Percentiles rank a stretch among this genome's conserved stretches.
These are phyloP conservation scores for Ophiostoma australiae DNA, from an alignment of 2,329 filamentous ascomycete species.

Conservation along the genomic window DNA sequence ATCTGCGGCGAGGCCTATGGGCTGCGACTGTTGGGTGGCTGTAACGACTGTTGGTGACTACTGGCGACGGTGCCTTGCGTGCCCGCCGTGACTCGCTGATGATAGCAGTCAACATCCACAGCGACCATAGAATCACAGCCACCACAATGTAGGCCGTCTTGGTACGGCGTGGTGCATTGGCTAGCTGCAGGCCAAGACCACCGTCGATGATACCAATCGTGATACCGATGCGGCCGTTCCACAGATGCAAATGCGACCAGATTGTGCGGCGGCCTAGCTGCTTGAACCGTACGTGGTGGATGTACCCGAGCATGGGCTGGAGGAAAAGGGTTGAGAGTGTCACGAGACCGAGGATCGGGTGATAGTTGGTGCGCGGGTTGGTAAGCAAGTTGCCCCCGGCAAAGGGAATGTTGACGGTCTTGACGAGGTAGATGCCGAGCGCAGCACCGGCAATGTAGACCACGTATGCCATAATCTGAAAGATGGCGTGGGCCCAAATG, in stretches of 20 bases:
- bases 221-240: slow-evolving; percentile 40
- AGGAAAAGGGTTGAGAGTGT: slow-evolving; percentile 38
- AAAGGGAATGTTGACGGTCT: slow-evolving; percentile 34
- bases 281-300: slow-evolving; percentile 43
- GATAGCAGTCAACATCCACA: slow-evolving; percentile 38
- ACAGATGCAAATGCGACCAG: slow-evolving; percentile 43
- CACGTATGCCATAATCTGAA: slow-evolving; percentile 38
- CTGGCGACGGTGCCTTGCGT: neutral
- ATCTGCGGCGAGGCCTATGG: neutral
- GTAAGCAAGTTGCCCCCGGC: slow-evolving; percentile 33
- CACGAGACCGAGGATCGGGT: slow-evolving; percentile 46
- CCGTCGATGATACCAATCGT: slow-evolving; percentile 44
- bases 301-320: slow-evolving; percentile 41
- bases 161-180: slow-evolving; percentile 30
- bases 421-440: slow-evolving; percentile 42
- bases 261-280: slow-evolving; percentile 36
- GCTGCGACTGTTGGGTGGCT: neutral
- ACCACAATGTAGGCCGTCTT: slow-evolving; percentile 40
- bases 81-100: slow-evolving; percentile 32
- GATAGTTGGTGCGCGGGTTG: slow-evolving; percentile 36
- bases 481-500: slow-evolving; percentile 38
- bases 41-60: neutral
- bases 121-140: slow-evolving; percentile 36
- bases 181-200: slow-evolving; percentile 41
- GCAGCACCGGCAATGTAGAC: slow-evolving; percentile 40